Evolutionary conservation across 345 rosid genomes (phyloP), one percentile per base, ranked within the genome.

Genomic region (Sapria himalayana): DNA sequence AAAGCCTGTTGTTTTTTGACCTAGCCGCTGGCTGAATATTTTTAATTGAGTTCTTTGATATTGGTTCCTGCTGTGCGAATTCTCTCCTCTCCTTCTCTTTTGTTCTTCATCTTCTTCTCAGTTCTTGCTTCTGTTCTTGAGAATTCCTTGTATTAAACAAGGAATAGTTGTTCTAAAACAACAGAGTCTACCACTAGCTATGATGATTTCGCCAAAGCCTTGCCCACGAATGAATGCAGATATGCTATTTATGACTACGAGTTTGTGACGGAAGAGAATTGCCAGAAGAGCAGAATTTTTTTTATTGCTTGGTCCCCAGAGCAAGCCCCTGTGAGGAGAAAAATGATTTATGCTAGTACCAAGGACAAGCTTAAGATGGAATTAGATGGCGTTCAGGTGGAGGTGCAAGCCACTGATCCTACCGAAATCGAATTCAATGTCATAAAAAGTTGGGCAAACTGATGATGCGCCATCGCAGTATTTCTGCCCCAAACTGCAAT

Each of bases 281-380:
- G 64, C 41, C 71, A 62, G 7, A 71, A 66, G 61, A 71, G 77
- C 66, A 63, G 57, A 54, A 70, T 70, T 15, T 66, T 70, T 65
- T 70, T 70, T 47, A 56, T 70, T 25, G 76, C 73, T 15, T 71
- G 73, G 78, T 71, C 72, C 38, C 81, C 81, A 9, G 81, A 73
- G 24, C 41, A 59, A 10, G 37, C 81, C 1, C 66, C 33, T 50
- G 81, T 73, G 67, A 67, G 81, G 58, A 73, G 61, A 69, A 73
- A 73, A 67, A 73, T 73, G 81, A 73, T 73, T 37, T 73, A 73
- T 50, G 81, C 81, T 9, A 73, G 81, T 57, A 64, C 81, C 33
- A 73, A 73, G 51, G 81, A 73, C 63, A 64, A 72, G 57, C 70
- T 73, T 55, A 73, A 67, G 41, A 65, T 76, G 51, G 77, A 73